Evolutionary conservation across 2,329 filamentous ascomycete genomes (phyloP).

Genomic region (Huntiella bhutanensis): DNA sequence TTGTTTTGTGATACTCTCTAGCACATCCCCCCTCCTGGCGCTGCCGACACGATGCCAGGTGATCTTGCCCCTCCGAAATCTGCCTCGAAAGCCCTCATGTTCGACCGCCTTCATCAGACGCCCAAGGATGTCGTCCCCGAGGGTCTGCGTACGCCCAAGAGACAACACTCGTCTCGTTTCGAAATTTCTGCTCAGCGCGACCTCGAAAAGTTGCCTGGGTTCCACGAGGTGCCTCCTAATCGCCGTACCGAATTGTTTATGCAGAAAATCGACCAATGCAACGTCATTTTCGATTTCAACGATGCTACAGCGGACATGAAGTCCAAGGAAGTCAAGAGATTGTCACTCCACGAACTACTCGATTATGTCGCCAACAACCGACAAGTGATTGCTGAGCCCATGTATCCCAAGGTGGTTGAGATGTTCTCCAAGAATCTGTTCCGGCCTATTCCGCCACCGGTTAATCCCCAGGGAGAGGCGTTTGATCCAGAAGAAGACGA

Average conservation of each 20-base stretch:
- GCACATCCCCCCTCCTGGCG: conserved; percentile 84
- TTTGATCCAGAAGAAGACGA: conserved; percentile 98
- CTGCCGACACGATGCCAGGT: conserved; percentile 93
- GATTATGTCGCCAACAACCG: conserved; percentile 98
- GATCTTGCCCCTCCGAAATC: conserved; percentile 88
- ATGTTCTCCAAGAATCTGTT: conserved; percentile 99
- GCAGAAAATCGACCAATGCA: conserved; percentile 99
- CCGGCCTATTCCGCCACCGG: conserved; percentile 85
- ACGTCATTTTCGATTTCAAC: conserved; percentile 99
- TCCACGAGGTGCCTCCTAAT: conserved; percentile 92
- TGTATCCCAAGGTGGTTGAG: conserved; percentile 95
- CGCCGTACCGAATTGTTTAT: conserved; percentile 93
- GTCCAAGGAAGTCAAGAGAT: conserved; percentile 95
- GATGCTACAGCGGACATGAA: conserved; percentile 98
- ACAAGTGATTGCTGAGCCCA: conserved; percentile 94
- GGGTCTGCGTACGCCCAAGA: conserved; percentile 82
- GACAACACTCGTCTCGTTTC: conserved; percentile 93
- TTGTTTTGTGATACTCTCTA: conserved; percentile 18
- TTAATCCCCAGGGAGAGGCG: conserved; percentile 94
- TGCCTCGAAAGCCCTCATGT: conserved; percentile 72
- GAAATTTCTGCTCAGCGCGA: conserved; percentile 95
- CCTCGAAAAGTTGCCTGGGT: conserved; percentile 89
- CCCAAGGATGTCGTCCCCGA: conserved; percentile 86
- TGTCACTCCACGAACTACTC: conserved; percentile 85
- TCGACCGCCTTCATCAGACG: conserved; percentile 76